Base-by-base conservation (phyloP, 2,329 filamentous ascomycete genomes). In the Pseudogymnoascus sp. region DNA sequence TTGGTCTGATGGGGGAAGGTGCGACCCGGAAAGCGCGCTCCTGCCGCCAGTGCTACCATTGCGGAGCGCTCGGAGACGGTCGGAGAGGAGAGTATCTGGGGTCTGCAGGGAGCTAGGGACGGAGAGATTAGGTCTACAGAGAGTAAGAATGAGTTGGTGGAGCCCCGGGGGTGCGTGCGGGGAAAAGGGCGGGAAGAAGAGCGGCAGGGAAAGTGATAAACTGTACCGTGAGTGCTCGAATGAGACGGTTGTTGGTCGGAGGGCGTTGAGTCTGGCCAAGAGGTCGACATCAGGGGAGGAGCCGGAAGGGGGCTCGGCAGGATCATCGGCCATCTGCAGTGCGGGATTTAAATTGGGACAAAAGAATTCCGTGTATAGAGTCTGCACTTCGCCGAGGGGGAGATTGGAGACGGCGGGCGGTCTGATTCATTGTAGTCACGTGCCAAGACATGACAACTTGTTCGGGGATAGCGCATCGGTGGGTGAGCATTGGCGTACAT, bases 251-350 rank as follows among this genome's bases (percentile, higher is more conserved):
- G 54, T 58, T 37, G 54, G 30, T 8, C 54, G 54, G 22, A 58
- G 54, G 22, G 54, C 54, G 54, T 58, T 58, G 54, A 58, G 54
- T 37, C 54, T 36, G 30, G 54, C 54, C 22, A 58, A 16, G 54
- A 58, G 54, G 14, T 36, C 54, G 35, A 18, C 14, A 22, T 57
- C 30, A 20, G 16, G 54, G 22, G 41, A 47, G 7, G 22, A 28
- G 41, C 22, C 22, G 20, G 41, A 47, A n/a, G 39, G 12, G 12
- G 39, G 20, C 39, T 25, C 20, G 41, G 41, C 6, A 50, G 22
- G 41, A 9, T 50, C 25, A 28, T n/a, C 41, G 25, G 41, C 41
- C 41, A 50, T 50, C 14, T 50, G 41, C 22, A 50, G 41, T 30
- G 14, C 41, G 22, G 41, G 41, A 28, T 50, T 50, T 28, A 50